Percentiles rank a stretch among this genome's conserved stretches.
Conservation (phyloP, 139 green algal species). For the Diplosphaera chodatii region DNA sequence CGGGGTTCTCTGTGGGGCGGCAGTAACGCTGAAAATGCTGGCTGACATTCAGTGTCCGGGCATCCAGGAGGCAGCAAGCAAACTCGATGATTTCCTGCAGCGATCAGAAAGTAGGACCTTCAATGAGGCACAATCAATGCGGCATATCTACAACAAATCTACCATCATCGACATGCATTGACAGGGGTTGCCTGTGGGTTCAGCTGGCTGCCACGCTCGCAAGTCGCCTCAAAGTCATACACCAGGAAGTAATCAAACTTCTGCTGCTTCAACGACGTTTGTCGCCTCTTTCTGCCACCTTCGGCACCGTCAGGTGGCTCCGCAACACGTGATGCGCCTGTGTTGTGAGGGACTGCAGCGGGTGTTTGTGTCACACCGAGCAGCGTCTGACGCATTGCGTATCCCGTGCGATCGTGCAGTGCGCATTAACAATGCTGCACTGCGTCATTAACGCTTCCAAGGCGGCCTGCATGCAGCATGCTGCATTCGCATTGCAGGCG, state of each 20-base stretch:
- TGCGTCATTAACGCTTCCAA: no score
- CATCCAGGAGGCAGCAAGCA: slow-evolving; percentile 44
- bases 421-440: no score
- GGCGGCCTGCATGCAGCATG: no score
- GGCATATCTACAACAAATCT: no score
- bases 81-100: slow-evolving; percentile 71
- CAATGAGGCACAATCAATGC: no score
- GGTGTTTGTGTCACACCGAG: not conserved
- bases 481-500: no score
- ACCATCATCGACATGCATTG: no score
- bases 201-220: slow-evolving; percentile 19
- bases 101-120: no score
- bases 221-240: slow-evolving; percentile 53
- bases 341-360: no score
- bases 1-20: slow-evolving; percentile 42
- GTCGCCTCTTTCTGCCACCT: not conserved
- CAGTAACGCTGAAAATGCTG: slow-evolving; percentile 47
- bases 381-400: not conserved
- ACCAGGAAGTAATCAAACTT: slow-evolving; percentile 30
- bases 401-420: no score
- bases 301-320: no score
- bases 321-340: no score
- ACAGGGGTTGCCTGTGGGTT: slow-evolving; percentile 8
- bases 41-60: slow-evolving; percentile 19
- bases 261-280: slow-evolving; percentile 12